Conservation (phyloP, 768 basidiomycete species). For the Boletellus emodensis region DNA sequence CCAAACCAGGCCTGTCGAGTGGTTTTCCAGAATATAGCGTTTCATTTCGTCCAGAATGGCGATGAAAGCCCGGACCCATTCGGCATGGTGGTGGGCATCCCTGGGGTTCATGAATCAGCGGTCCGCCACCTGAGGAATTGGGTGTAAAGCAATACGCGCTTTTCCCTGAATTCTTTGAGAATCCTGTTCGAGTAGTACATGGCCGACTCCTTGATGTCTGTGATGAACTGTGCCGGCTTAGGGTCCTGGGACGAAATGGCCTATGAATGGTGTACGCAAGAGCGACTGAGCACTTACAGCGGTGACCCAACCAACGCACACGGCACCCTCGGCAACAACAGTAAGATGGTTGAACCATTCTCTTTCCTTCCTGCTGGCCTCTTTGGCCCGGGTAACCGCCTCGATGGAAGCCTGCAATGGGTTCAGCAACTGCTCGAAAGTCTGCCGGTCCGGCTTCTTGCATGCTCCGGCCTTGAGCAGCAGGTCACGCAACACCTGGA, state of each 20-base stretch:
- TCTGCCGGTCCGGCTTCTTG: conserved; percentile 70
- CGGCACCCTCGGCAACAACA: conserved; percentile 76
- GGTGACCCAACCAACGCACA: conserved; percentile 84
- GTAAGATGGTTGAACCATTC: conserved; percentile 82
- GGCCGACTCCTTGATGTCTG: conserved; percentile 79
- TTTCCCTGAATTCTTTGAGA: conserved; percentile 90
- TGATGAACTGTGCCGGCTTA: conserved; percentile 78
- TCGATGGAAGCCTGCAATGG: conserved; percentile 73
- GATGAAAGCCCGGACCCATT: conserved; percentile 79
- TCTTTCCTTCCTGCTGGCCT: conserved; percentile 71
- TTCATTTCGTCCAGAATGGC: conserved; percentile 72
- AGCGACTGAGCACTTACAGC: conserved; percentile 48
- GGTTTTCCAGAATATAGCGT: conserved; percentile 79
- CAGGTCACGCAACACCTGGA: conserved; percentile 62
- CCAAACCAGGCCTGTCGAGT: conserved; percentile 86
- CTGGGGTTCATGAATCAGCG: conserved; percentile 39
- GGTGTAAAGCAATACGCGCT: conserved; percentile 47
- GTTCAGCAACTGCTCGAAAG: conserved; percentile 52
- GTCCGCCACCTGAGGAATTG: not conserved
- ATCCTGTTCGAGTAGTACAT: conserved; percentile 88
- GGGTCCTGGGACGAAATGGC: conserved; percentile 42
- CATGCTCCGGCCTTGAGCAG: conserved; percentile 66
- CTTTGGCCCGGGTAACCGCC: conserved; percentile 76
- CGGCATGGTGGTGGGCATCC: conserved; percentile 77
- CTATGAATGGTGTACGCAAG: not conserved